Evolutionary conservation across 2,329 filamentous ascomycete genomes (phyloP), one percentile per base, ranked within the genome.

Genomic region (Ceratocystis diversiconidia): DNA sequence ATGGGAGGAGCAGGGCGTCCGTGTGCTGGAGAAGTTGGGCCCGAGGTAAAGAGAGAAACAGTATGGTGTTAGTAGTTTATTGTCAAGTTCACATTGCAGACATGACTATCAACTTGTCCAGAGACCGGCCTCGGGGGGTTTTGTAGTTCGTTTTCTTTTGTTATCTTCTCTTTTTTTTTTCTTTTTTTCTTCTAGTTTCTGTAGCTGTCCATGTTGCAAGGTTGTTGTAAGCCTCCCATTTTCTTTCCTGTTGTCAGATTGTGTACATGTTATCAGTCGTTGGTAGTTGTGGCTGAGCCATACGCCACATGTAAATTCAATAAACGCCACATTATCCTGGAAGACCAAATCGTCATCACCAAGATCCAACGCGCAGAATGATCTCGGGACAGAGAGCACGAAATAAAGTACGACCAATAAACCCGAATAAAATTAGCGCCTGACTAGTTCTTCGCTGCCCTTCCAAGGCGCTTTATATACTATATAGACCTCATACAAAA

Each of bases 1-100:
- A 77, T 99, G 94, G 94, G 84, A 94, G 73, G 94, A 99, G 78
- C 88, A 96, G 75, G 94, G 94, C 48, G 74, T 88, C 46, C 82
- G 88, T 66, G 86, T 89, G 68, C 77, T 99, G 73, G 90, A 95
- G 79, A 99, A 97, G 81, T 80, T 99, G 72, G 94, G 94, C 15
- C 90, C 91, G 62, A 86, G 92, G 83, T 94, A 82, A 74, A 71
- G 55, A 59, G n/a, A 41, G 36, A 41, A 41, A 41, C 36, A 41
- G 36, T 12, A 59, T 19, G 17, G 55, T 28, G 55, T 12, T 59
- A 32, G 55, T 32, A 59, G 28, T 36, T 41, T 30, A 41, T 60
- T 25, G 32, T 1, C 41, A 46, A 36, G 25, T 46, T 25, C 28
- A 62, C 50, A 15, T 65, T 46, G 4, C 25, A 41, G 36, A 41